Base-by-base conservation (phyloP, 495 filamentous ascomycete species). In the Penicillium paxilli region DNA sequence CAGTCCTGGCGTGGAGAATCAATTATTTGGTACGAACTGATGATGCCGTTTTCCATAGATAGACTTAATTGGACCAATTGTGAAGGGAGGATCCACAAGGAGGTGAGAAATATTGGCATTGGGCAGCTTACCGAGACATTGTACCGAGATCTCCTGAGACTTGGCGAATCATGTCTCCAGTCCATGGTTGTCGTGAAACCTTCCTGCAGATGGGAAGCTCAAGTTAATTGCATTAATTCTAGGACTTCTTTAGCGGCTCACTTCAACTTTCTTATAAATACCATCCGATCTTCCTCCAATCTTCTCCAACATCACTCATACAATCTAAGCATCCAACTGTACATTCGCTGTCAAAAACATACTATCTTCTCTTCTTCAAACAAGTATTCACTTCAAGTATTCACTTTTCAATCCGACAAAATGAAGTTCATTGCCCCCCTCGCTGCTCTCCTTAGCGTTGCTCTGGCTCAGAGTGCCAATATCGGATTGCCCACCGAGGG, bases 381-480 rank as follows among this genome's bases (percentile, higher is more conserved):
- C n/a, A n/a, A n/a, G n/a, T n/a, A n/a, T n/a, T n/a, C n/a, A n/a
- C 25, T 28, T 24, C 5, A 52, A 16, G 14, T 46, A 9, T 30
- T 37, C 10, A 49, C 35, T 5, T 17, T 16, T 16, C 2, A 14
- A 38, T 2, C 30, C 19, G 17, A 9, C 16, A 49, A 22, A 21
- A 54, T 70, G 68, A 64, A 67, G 48, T 59, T 49, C 51, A 41
- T 71, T 40, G 16, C 57, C 16, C 26, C 64, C 12, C 41, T 69
- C n/a, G 41, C 49, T 21, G 40, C 64, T 28, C 53, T 75, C 20
- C 54, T 52, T 12, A 55, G 60, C 33, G 52, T 52, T 47, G 83
- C 92, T 46, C 76, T 92, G 53, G 79, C 83, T 14, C 85, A 86
- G 42, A 85, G 77, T 24, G 88, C 86, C 7, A 66, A 70, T 32